phyloP scores from a whole-genome alignment of 768 basidiomycete genomes.

The Trametes maxima region DNA sequence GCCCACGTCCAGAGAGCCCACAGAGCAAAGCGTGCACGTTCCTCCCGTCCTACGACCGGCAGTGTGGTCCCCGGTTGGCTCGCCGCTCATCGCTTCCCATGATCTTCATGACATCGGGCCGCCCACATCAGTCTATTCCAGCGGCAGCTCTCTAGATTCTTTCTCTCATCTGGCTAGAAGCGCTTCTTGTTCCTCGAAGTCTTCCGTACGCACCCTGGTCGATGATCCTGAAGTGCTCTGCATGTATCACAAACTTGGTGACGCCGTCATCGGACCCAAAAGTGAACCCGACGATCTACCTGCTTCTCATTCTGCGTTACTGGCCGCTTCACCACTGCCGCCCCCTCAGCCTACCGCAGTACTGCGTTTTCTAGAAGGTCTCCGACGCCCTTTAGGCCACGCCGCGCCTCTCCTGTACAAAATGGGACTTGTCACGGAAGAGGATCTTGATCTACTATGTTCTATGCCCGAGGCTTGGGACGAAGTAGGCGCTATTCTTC shows the following conservation, averaged over 20 bases:
- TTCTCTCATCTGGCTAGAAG: not conserved
- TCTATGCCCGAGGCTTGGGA: conserved; percentile 19
- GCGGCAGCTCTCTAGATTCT: not conserved
- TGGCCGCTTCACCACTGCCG: not conserved
- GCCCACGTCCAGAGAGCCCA: too few relatives aligned
- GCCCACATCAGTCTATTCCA: not conserved
- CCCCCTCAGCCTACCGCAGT: not conserved
- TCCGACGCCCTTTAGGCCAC: conserved; percentile 13
- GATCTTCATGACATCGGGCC: not conserved
- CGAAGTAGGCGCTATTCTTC: conserved; percentile 13
- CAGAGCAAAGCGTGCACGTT: not conserved
- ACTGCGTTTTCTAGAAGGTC: conserved; percentile 3
- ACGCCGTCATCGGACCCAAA: not conserved
- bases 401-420: conserved; percentile 12
- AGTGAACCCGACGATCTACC: conserved; percentile 2
- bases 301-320: not conserved
- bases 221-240: not conserved
- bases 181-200: conserved; percentile 6
- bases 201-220: not conserved
- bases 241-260: not conserved
- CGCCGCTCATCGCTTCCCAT: not conserved
- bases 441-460: conserved; percentile 16
- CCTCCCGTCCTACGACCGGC: conserved; percentile 14
- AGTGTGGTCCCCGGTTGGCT: conserved; percentile 10
- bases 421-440: conserved; percentile 16